phyloP scores from a whole-genome alignment of 345 rosid genomes.

The Corchorus capsularis region DNA sequence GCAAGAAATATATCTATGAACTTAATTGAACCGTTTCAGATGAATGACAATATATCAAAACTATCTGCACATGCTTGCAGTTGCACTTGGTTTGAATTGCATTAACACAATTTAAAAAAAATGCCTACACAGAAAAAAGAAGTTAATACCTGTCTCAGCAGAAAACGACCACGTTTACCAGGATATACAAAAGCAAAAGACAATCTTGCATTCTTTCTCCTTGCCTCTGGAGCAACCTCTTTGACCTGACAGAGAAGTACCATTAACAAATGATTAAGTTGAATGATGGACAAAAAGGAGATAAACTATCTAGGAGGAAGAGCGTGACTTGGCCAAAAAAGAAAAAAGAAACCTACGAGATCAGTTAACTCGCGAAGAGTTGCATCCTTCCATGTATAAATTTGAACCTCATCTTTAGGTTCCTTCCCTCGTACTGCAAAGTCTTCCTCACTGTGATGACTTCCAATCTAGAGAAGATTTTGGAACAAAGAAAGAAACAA shows the following conservation, averaged over 20 bases:
- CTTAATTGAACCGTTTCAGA: not conserved
- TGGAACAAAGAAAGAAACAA: not conserved
- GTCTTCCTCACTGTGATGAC: conserved; percentile 75
- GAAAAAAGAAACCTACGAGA: conserved; percentile 44
- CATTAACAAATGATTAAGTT: not conserved
- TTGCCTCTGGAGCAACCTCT: conserved; percentile 87
- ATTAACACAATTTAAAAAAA: not conserved
- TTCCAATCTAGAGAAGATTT: conserved; percentile 54
- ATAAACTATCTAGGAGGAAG: not conserved
- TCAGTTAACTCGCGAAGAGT: conserved; percentile 81
- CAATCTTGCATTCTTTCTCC: conserved; percentile 75
- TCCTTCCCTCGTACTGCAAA: conserved; percentile 90
- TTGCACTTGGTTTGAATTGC: not conserved
- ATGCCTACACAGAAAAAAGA: not conserved
- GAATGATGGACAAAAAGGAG: not conserved
- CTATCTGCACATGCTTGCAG: not conserved
- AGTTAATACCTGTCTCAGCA: conserved; percentile 56
- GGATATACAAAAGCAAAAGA: conserved; percentile 91
- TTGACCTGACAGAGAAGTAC: conserved; percentile 46
- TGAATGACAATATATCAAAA: not conserved
- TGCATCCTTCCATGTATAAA: conserved; percentile 96
- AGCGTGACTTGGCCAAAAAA: not conserved
- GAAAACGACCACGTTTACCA: conserved; percentile 67
- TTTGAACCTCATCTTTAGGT: conserved; percentile 89
- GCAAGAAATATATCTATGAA: not conserved